These are phyloP conservation scores for Elsinoe perseae DNA, from an alignment of 2,329 filamentous ascomycete genomes.

Conservation along the genomic window DNA sequence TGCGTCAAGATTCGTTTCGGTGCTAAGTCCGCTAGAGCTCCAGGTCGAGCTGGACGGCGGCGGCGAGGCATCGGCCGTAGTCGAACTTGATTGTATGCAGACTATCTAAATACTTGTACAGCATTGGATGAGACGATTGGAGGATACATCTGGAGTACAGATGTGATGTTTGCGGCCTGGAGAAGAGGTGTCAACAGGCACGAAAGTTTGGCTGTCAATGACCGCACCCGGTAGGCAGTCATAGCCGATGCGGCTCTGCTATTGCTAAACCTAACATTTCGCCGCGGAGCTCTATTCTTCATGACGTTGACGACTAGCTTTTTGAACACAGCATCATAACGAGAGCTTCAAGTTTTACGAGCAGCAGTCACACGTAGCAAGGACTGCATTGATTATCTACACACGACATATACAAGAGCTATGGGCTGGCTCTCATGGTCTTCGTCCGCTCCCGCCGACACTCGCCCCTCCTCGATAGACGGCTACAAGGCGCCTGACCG, in stretches of 20 bases:
- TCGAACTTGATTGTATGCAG: neutral
- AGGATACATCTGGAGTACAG: neutral
- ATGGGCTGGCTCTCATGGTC: conserved; percentile 33
- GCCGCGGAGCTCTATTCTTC: conserved; percentile 8
- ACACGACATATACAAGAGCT: too few species aligned
- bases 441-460: neutral
- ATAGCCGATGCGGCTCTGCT: conserved; percentile 12
- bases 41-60: conserved; percentile 56
- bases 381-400: neutral
- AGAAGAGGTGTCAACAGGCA: conserved; percentile 8
- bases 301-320: conserved; percentile 1
- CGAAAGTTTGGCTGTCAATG: neutral
- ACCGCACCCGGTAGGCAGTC: neutral
- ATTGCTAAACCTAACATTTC: neutral
- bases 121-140: neutral
- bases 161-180: conserved; percentile 4
- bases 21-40: conserved; percentile 58
- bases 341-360: too few species aligned
- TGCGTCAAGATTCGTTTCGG: conserved; percentile 60
- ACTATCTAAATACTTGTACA: neutral
- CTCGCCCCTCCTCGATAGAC: conserved; percentile 28
- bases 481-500: conserved; percentile 76
- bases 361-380: neutral
- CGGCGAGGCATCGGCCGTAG: conserved; percentile 42
- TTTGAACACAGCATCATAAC: neutral